A percentile compares a stretch with the other conserved stretches of the same genome.
These are phyloP conservation scores for Helichrysum umbraculigerum DNA, from an alignment of 129 eudicot species.

Conservation along the genomic window DNA sequence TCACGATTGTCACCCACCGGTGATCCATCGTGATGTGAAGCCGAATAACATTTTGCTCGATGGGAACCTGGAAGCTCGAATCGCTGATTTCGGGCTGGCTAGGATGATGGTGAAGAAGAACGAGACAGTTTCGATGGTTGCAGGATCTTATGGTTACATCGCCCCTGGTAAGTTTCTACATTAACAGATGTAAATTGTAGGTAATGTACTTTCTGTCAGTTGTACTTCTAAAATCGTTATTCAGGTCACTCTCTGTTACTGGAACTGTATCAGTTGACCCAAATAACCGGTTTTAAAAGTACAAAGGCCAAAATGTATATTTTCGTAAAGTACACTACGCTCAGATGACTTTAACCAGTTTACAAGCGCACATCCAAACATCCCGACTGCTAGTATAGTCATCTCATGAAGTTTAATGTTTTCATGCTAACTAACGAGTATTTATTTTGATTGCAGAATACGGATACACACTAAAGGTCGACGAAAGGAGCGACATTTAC, in stretches of 20 bases:
- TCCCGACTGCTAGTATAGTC: too few relatives aligned
- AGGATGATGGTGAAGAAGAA: constrained; percentile 75
- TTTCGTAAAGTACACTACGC: neutral
- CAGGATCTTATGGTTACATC: constrained; percentile 92
- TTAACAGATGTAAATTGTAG: neutral
- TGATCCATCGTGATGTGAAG: constrained; percentile 85
- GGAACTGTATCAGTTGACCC: neutral
- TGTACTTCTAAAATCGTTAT: neutral
- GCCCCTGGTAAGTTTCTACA: constrained; percentile 76
- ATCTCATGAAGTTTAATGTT: too few relatives aligned
- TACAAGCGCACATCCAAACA: neutral
- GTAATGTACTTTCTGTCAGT: neutral
- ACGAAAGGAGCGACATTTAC: constrained; percentile 85
- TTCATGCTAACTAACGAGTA: neutral
- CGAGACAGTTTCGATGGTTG: constrained; percentile 84
- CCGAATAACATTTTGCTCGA: constrained; percentile 82
- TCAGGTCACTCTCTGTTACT: neutral
- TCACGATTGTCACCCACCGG: constrained; percentile 84
- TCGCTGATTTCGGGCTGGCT: constrained; percentile 91
- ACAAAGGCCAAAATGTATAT: neutral
- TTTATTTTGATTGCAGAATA: constrained; percentile 54
- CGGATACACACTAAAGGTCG: constrained; percentile 85
- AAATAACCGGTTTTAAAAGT: neutral
- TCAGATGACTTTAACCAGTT: too few relatives aligned
- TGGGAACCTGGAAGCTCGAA: constrained; percentile 73